Conservation (phyloP, 2,329 filamentous ascomycete species). For the Cordyceps fumosorosea region DNA sequence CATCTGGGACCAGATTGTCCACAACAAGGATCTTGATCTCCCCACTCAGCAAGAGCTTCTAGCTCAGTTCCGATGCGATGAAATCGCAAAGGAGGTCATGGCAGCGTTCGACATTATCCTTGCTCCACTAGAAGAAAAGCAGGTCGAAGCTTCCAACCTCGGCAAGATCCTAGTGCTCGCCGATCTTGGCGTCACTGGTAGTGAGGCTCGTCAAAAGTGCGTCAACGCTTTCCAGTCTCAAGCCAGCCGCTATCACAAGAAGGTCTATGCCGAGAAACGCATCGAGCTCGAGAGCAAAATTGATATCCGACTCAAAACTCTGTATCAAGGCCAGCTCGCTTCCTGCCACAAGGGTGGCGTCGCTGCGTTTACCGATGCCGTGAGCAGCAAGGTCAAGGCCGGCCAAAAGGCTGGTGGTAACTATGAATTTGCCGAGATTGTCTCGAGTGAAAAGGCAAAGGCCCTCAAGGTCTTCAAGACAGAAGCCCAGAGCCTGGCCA, state of each 20-base stretch:
- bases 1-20: slow-evolving; percentile 97
- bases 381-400: slow-evolving; percentile 77
- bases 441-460: slow-evolving; percentile 71
- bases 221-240: slow-evolving; percentile 83
- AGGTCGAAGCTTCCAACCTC: slow-evolving; percentile 65
- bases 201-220: slow-evolving; percentile 61
- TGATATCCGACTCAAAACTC: slow-evolving; percentile 76
- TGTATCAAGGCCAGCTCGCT: slow-evolving; percentile 82
- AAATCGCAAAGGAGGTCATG: slow-evolving; percentile 86
- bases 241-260: slow-evolving; percentile 93
- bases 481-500: slow-evolving; percentile 66
- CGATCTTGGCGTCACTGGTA: slow-evolving; percentile 69
- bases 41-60: slow-evolving; percentile 95
- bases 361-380: slow-evolving; percentile 75
- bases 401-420: slow-evolving; percentile 85
- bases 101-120: slow-evolving; percentile 78
- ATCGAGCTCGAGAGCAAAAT: slow-evolving; percentile 80
- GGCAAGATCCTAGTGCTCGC: slow-evolving; percentile 68
- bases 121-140: slow-evolving; percentile 75
- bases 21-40: slow-evolving; percentile 95
- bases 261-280: slow-evolving; percentile 80
- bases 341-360: slow-evolving; percentile 88
- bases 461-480: slow-evolving; percentile 68
- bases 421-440: slow-evolving; percentile 95
- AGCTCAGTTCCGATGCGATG: slow-evolving; percentile 95